A percentile compares a stretch with the other conserved stretches of the same genome.
Evolutionary conservation across 345 rosid genomes (phyloP).

Genomic region (Erodium maritimum): DNA sequence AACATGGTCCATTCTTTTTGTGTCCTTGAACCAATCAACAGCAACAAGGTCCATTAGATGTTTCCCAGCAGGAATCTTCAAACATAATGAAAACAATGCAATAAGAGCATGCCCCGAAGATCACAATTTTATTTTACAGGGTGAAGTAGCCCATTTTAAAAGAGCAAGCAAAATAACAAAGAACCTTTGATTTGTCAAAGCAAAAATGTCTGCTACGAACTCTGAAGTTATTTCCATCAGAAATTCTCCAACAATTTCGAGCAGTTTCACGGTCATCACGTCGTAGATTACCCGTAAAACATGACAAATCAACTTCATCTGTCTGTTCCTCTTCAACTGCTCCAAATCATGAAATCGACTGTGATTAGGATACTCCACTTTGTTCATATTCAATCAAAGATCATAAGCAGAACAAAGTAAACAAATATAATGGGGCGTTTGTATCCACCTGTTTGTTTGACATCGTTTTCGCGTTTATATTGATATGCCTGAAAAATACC

Average conservation of each 20-base stretch:
- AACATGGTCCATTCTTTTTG: conserved; percentile 94
- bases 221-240: conserved; percentile 86
- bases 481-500: conserved; percentile 34
- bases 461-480: conserved; percentile 35
- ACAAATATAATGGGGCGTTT: conserved; percentile 4
- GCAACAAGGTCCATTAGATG: conserved; percentile 98
- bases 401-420: conserved; percentile 3
- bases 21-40: conserved; percentile 98
- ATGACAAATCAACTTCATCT: conserved; percentile 65
- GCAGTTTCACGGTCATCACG: conserved; percentile 71
- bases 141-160: background rate
- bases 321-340: conserved; percentile 61
- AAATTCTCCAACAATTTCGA: conserved; percentile 83
- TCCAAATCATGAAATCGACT: conserved; percentile 16
- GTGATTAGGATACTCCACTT: background rate
- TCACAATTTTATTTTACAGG: background rate
- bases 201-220: conserved; percentile 91
- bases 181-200: conserved; percentile 78
- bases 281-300: conserved; percentile 76
- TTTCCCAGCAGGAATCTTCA: conserved; percentile 89
- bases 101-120: conserved; percentile 5
- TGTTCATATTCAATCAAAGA: background rate
- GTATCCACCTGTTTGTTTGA: conserved; percentile 52
- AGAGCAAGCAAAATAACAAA: conserved; percentile 8
- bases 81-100: conserved; percentile 9